Evolutionary conservation across 2,329 filamentous ascomycete genomes (phyloP), one percentile per base, ranked within the genome.

Genomic region (Claviceps citrina): DNA sequence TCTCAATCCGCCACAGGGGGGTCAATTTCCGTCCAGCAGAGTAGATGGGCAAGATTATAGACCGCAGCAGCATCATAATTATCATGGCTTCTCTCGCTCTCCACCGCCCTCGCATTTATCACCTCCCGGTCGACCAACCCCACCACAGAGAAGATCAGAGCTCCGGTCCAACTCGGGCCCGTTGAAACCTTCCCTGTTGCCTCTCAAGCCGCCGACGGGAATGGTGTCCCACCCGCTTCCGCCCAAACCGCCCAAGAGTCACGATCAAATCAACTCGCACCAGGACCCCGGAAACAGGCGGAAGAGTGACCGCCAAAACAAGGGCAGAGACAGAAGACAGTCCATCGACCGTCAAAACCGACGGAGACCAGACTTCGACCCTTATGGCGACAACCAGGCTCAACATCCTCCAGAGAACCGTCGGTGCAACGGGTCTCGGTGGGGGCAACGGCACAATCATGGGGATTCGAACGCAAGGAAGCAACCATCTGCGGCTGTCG

Each of bases 291-390:
- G 52, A 13, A 52, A 53, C 31, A 59, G 51, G 34, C 53, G 54
- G 16, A 55, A 51, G 31, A 49, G 53, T 36, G 58, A 62, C 19
- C 53, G 55, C 7, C 52, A 59, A 10, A 48, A 49, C 33, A 55
- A 51, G 16, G 51, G 54, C 27, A 51, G 54, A 19, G 54, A 42
- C n/a, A 19, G 46, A 18, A 50, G 54, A 33, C 43, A 39, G 13
- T 39, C 43, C 8, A 42, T 37, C 12, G 43, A 44, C n/a, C 32
- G 36, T 15, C 16, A 36, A 15, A 30, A 38, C 19, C 36, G 38
- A 18, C 30, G 36, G 5, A 28, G 18, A 20, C 5, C 18, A 5
- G 39, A 39, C 28, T 22, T 26, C 41, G 27, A 31, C 18, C 32
- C 34, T 31, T 31, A 38, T 12, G 31, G 31, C 6, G 24, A 39